Evolutionary conservation across 768 basidiomycete genomes (phyloP).

Genomic region (Tricholoma saponaceum): DNA sequence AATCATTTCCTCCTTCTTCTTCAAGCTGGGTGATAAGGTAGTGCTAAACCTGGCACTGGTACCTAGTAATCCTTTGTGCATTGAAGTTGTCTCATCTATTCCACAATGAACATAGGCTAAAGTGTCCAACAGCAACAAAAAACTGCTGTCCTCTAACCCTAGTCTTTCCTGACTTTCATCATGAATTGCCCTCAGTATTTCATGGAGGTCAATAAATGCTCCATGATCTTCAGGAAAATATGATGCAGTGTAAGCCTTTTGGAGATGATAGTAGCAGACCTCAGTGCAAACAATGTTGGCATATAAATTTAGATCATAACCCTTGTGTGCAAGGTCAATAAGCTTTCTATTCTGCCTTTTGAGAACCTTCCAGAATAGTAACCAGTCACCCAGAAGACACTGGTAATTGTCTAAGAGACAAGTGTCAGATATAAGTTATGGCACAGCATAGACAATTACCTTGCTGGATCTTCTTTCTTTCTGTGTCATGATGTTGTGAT

Average conservation of each 20-base stretch:
- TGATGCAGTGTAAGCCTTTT: slow-evolving; percentile 3
- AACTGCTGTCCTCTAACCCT: slow-evolving; percentile 3
- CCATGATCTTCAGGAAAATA: slow-evolving; percentile 8
- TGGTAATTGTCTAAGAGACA: not conserved
- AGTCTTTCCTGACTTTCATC: not conserved
- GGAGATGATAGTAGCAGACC: slow-evolving; percentile 13
- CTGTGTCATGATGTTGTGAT: slow-evolving; percentile 2
- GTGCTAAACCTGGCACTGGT: no score
- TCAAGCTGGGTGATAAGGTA: no score
- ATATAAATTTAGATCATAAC: slow-evolving; percentile 12
- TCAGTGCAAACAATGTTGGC: slow-evolving; percentile 10
- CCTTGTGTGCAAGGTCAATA: not conserved
- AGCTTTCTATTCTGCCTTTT: slow-evolving; percentile 1
- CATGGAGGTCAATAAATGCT: slow-evolving; percentile 11
- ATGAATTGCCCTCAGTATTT: slow-evolving; percentile 6
- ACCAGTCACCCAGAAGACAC: slow-evolving; percentile 12
- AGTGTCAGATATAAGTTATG: not conserved
- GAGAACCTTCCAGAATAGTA: slow-evolving; percentile 11
- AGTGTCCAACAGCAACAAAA: slow-evolving; percentile 11
- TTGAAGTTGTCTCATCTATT: no score
- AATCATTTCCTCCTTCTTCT: slow-evolving; percentile 8
- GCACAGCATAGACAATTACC: not conserved
- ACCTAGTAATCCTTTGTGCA: no score
- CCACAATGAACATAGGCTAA: slow-evolving; percentile 12
- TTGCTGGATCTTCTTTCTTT: not conserved